phyloP scores from a whole-genome alignment of 2,329 filamentous ascomycete species.

The Neopestalotiopsis sp. region DNA sequence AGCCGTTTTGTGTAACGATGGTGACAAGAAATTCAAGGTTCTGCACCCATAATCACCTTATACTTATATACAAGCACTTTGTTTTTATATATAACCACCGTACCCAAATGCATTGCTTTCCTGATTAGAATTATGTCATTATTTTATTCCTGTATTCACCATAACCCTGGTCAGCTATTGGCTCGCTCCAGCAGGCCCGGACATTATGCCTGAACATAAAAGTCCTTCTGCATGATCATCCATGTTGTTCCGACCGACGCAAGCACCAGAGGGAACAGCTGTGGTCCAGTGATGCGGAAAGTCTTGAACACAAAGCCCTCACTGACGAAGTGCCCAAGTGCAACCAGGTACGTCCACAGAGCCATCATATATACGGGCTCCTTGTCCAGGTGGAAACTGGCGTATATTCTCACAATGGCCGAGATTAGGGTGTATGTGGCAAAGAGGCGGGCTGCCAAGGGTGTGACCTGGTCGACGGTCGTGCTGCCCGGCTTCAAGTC shows the following conservation, averaged over 20 bases:
- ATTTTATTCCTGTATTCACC: not conserved
- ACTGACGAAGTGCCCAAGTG: constrained; percentile 76
- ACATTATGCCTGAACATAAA: constrained; percentile 62
- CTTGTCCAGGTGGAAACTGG: constrained; percentile 80
- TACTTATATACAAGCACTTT: too few relatives aligned
- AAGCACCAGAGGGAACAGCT: constrained; percentile 61
- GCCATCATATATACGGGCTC: constrained; percentile 79
- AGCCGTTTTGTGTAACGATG: too few relatives aligned
- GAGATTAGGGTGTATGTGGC: constrained; percentile 88
- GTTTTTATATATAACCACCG: too few relatives aligned
- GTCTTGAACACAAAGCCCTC: constrained; percentile 85
- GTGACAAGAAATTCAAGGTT: too few relatives aligned
- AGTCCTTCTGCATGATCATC: constrained; percentile 71
- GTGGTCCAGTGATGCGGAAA: constrained; percentile 65
- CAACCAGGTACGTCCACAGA: constrained; percentile 81
- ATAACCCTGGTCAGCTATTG: too few relatives aligned
- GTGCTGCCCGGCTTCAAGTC: constrained; percentile 51
- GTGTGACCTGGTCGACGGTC: constrained; percentile 67
- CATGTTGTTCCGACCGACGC: constrained; percentile 59
- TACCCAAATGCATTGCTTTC: too few relatives aligned
- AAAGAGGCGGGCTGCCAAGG: constrained; percentile 79
- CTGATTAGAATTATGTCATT: too few relatives aligned
- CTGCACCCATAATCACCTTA: too few relatives aligned
- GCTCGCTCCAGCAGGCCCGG: not conserved
- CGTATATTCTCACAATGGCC: constrained; percentile 78